Base-by-base conservation (phyloP, 2,329 filamentous ascomycete genomes). In the Chaetomium olivaceum region DNA sequence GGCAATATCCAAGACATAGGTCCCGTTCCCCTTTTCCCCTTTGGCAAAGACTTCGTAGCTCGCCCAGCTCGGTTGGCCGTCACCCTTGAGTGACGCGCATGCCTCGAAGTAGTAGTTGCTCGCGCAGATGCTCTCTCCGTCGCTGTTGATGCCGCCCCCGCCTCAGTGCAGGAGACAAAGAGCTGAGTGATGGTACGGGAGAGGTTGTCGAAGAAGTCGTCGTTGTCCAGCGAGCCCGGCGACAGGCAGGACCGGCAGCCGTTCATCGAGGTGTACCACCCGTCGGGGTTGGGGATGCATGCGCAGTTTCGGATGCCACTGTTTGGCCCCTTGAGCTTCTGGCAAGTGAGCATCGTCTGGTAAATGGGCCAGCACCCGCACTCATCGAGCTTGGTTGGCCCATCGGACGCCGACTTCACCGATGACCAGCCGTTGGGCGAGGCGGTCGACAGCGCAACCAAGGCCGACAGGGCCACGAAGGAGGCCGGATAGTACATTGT, bases 341-440 rank as follows among this genome's bases (percentile, higher is more conserved):
- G 66, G 66, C 66, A 68, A 1, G 11, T n/a, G 12, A 65, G 58
- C 63, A 68, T 68, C 1, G 25, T 29, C 6, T 68, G 51, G 61
- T 65, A 65, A 60, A 68, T 65, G 60, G 60, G 66, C 58, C 55
- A 39, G 57, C 66, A 68, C n/a, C 63, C 63, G 63, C 66, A 68
- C 11, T 63, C 58, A 25, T 65, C 66, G 21, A 68, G 60, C 46
- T 68, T 68, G 50, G 23, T 61, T 25, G 66, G 62, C 3, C 66
- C 63, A 36, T 65, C 63, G 11, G 50, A 36, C 3, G 59, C 63
- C 23, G 50, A 46, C 11, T 65, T 63, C 51, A 7, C 19, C 3
- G 27, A 27, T 6, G 56, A 56, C 50, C 36, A 56, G 51, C 62
- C 56, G 31, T 64, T 64, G 36, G 63, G 63, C 1, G 58, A 21